phyloP scores from a whole-genome alignment of 2,329 filamentous ascomycete species.

The Dothistroma pini region DNA sequence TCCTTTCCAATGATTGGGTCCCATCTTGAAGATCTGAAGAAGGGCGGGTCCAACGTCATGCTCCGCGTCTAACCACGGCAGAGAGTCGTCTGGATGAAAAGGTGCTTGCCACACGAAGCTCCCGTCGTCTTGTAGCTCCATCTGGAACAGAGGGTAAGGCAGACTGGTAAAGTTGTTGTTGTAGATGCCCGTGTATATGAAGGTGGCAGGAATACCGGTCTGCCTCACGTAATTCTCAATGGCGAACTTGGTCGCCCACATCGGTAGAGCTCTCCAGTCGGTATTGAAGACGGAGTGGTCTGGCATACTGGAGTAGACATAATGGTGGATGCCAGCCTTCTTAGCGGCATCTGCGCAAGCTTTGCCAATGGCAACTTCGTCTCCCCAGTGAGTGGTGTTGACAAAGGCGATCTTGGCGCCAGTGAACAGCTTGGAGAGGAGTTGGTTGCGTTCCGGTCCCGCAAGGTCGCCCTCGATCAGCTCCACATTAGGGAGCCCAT shows the following conservation, averaged over 20 bases:
- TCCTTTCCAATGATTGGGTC: slow-evolving; percentile 76
- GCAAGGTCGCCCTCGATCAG: slow-evolving; percentile 64
- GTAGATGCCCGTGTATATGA: slow-evolving; percentile 95
- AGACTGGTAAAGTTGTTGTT: slow-evolving; percentile 99
- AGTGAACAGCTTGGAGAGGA: slow-evolving; percentile 54
- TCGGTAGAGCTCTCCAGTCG: slow-evolving; percentile 75
- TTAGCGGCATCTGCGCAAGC: slow-evolving; percentile 87
- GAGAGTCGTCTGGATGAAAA: slow-evolving; percentile 81
- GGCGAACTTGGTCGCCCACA: slow-evolving; percentile 90
- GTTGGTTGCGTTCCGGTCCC: slow-evolving; percentile 29
- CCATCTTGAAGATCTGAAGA: slow-evolving; percentile 93
- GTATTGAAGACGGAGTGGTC: slow-evolving; percentile 79
- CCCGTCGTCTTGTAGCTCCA: slow-evolving; percentile 80
- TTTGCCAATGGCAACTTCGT: slow-evolving; percentile 86
- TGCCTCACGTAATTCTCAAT: slow-evolving; percentile 88
- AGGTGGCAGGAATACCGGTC: slow-evolving; percentile 79
- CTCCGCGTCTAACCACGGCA: slow-evolving; percentile 95
- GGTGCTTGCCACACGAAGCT: slow-evolving; percentile 92
- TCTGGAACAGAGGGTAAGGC: slow-evolving; percentile 89
- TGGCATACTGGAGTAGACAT: slow-evolving; percentile 96
- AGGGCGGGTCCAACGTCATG: slow-evolving; percentile 92
- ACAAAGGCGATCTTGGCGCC: slow-evolving; percentile 90
- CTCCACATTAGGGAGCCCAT: slow-evolving; percentile 75
- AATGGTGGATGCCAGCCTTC: slow-evolving; percentile 78
- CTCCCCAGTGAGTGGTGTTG: slow-evolving; percentile 96